Base-by-base conservation (phyloP, 75 land plant genomes). In the Sequoia sempervirens region DNA sequence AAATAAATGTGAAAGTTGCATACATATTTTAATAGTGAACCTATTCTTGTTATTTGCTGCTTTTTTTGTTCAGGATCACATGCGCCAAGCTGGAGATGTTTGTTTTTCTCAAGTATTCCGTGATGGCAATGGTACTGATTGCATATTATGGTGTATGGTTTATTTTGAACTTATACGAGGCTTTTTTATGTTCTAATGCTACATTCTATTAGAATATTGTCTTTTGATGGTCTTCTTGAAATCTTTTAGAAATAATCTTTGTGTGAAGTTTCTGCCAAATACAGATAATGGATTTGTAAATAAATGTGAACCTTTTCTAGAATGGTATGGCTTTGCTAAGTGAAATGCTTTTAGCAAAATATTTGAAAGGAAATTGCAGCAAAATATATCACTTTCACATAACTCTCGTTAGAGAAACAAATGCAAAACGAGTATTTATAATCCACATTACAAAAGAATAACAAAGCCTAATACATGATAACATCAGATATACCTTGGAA, bases 101-200 rank as follows among this genome's bases (percentile, higher is more conserved):
- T 83, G 86, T 64, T 86, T 86, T 86, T 86, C 87, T 30, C 87
- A 86, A 86, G 87, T 86, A 15, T 86, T 86, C 83, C 87, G 87
- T 10, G 85, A 84, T 26, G 69, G 84, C 0, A 56, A 50, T 34
- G 85, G 85, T 82, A 81, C 30, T 46, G 82, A 80, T 26, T 43
- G 11, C 28, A 43, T 17, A 45, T 43, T 45, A 37, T 80, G 1
- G n/a, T 61, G n/a, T 61, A 61, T 23, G 66, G 66, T 23, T 58
- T 61, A 61, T 61, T 61, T 61, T 20, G 66, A 23, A 23, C 66
- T 23, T 61, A 5, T 8, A 26, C 1, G n/a, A 5, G 66, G 66
- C 66, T 61, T 5, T 61, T 61, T 61, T 61, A 61, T 61, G 66
- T 61, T 61, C 26, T 61, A 61, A 23, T 23, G n/a, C n/a, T 5